phyloP scores from a whole-genome alignment of 805 yeast species.

The Teunomyces kruisii region DNA sequence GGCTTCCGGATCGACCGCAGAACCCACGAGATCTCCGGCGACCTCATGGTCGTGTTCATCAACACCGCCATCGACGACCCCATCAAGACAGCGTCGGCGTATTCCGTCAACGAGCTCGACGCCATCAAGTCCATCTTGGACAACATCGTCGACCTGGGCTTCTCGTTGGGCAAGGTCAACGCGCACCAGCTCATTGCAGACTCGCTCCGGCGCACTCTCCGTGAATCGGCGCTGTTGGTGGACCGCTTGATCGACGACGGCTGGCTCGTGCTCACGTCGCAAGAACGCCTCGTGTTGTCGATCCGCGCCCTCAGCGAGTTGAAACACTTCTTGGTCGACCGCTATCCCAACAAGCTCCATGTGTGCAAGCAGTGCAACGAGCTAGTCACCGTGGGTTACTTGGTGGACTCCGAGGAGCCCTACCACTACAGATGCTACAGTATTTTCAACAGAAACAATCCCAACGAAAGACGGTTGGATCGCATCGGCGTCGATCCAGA shows the following conservation, averaged over 20 bases:
- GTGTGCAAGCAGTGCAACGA: constrained; percentile 53
- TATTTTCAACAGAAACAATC: constrained; percentile 20
- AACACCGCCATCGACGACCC: constrained; percentile 41
- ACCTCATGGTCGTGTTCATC: constrained; percentile 35
- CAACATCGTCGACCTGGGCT: constrained; percentile 42
- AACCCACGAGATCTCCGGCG: constrained; percentile 35
- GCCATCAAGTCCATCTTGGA: constrained; percentile 48
- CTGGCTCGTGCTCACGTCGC: constrained; percentile 46
- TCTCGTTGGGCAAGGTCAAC: constrained; percentile 31
- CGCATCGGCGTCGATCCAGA: constrained; percentile 7
- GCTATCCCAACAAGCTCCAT: constrained; percentile 43
- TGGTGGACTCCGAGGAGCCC: constrained; percentile 17
- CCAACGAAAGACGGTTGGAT: constrained; percentile 9
- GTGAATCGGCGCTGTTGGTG: constrained; percentile 42
- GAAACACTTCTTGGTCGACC: constrained; percentile 40
- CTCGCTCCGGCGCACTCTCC: constrained; percentile 23
- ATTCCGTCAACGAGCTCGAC: constrained; percentile 39
- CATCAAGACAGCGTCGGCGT: constrained; percentile 38
- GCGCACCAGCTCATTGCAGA: constrained; percentile 32
- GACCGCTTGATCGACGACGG: constrained; percentile 46
- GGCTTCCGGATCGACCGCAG: constrained; percentile 45
- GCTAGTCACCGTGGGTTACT: constrained; percentile 53
- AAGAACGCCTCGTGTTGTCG: constrained; percentile 37
- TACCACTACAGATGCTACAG: constrained; percentile 47
- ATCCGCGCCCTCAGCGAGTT: constrained; percentile 49